Evolutionary conservation across 1,284 basidiomycete genomes (phyloP).

Genomic region (Fomitopsis palustris): DNA sequence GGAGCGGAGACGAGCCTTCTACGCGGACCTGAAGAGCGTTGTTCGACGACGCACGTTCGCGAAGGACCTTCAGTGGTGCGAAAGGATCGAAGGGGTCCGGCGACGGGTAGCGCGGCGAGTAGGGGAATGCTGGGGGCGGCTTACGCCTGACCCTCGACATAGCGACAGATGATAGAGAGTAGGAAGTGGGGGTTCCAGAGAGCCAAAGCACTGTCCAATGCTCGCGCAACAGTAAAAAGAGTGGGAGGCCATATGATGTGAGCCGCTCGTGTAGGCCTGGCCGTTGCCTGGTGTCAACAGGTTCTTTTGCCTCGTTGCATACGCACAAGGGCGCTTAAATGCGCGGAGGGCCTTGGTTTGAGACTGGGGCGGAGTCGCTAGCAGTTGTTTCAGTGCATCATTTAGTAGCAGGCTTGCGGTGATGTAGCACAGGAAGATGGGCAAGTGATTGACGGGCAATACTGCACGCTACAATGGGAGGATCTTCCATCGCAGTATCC

Average conservation of each 20-base stretch:
- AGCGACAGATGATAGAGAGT: conserved; percentile 3
- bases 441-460: too few species aligned
- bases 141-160: conserved; percentile 41
- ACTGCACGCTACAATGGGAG: not conserved
- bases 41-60: conserved; percentile 32
- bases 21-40: conserved; percentile 19
- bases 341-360: not conserved
- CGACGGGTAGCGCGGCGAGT: conserved; percentile 42
- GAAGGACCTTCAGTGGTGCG: conserved; percentile 48
- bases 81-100: conserved; percentile 55
- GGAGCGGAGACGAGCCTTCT: conserved; percentile 8
- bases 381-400: not conserved
- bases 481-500: not conserved
- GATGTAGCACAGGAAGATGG: too few species aligned
- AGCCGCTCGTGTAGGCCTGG: conserved; percentile 9
- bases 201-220: not conserved
- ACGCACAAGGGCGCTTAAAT: not conserved
- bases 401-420: not conserved
- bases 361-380: not conserved
- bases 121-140: conserved; percentile 41
- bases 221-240: not conserved
- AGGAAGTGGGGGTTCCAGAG: not conserved
- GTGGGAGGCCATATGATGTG: conserved; percentile 5
- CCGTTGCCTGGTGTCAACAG: not conserved
- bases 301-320: conserved; percentile 6